A percentile compares a stretch with the other conserved stretches of the same genome.
Evolutionary conservation across 108 stramenopile genomes (phyloP).

Genomic region (Fragilaria crotonensis): DNA sequence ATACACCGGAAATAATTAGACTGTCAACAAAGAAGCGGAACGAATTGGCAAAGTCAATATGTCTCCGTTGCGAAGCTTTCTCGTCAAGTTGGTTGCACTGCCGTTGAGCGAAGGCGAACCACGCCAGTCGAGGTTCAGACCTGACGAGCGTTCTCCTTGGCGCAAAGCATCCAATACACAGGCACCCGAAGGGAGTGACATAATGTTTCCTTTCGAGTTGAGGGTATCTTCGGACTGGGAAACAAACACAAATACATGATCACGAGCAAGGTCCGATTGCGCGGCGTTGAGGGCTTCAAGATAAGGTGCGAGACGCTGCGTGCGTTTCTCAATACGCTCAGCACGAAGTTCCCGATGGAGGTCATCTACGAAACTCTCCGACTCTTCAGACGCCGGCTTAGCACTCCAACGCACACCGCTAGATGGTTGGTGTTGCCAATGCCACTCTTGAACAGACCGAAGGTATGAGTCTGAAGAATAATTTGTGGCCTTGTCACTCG

Average conservation of each 20-base stretch:
- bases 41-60: slow-evolving; percentile 53
- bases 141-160: slow-evolving; percentile 31
- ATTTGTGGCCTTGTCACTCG: slow-evolving; percentile 7
- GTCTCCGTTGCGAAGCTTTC: slow-evolving; percentile 54
- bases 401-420: slow-evolving; percentile 5
- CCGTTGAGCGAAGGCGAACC: slow-evolving; percentile 37
- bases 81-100: slow-evolving; percentile 25
- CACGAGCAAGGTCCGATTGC: slow-evolving; percentile 59
- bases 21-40: too few relatives aligned
- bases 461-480: slow-evolving; percentile 57
- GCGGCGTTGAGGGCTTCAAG: slow-evolving; percentile 62
- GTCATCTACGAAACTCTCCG: slow-evolving; percentile 13
- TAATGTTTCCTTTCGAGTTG: slow-evolving; percentile 37
- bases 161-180: slow-evolving; percentile 68
- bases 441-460: slow-evolving; percentile 56
- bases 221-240: slow-evolving; percentile 8
- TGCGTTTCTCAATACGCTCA: slow-evolving; percentile 58
- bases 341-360: slow-evolving; percentile 36
- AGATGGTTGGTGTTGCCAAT: slow-evolving; percentile 30
- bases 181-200: slow-evolving; percentile 70
- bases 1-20: too few relatives aligned
- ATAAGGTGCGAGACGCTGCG: slow-evolving; percentile 61
- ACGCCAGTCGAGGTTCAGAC: slow-evolving; percentile 7
- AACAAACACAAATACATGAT: slow-evolving; percentile 72
- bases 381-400: slow-evolving; percentile 12